Conservation (phyloP, 441 rosid species). For the Aquilaria agallochum region DNA sequence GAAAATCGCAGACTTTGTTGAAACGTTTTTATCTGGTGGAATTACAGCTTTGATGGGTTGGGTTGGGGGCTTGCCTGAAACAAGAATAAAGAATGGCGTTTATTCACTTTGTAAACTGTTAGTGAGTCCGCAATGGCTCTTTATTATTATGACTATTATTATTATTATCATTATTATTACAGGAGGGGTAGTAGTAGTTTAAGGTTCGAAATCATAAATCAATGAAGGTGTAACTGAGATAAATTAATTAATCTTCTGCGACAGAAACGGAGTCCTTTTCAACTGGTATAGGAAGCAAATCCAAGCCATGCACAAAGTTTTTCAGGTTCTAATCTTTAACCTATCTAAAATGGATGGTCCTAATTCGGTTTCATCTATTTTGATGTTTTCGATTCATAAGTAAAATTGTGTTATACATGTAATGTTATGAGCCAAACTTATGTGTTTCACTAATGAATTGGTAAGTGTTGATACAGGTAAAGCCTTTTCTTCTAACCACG, state of each 20-base stretch:
- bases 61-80: too few relatives aligned
- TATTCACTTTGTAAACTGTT: too few relatives aligned
- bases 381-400: constrained; percentile 29
- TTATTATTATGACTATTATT: too few relatives aligned
- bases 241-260: constrained; percentile 60
- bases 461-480: constrained; percentile 61
- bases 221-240: constrained; percentile 41
- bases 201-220: constrained; percentile 31
- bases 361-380: constrained; percentile 40
- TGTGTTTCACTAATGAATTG: constrained; percentile 54
- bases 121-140: too few relatives aligned
- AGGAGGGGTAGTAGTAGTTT: background rate
- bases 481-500: constrained; percentile 32
- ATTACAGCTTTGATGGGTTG: too few relatives aligned
- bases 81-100: too few relatives aligned
- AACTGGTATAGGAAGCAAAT: constrained; percentile 99
- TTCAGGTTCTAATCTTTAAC: constrained; percentile 92
- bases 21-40: background rate
- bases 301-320: constrained; percentile 99
- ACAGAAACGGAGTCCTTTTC: constrained; percentile 88
- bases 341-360: constrained; percentile 44
- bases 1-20: too few relatives aligned
- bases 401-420: constrained; percentile 18
- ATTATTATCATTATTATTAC: too few relatives aligned
- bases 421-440: constrained; percentile 28